Evolutionary conservation across 2,329 filamentous ascomycete species (phyloP).

Genomic region (Volutella citrinella): DNA sequence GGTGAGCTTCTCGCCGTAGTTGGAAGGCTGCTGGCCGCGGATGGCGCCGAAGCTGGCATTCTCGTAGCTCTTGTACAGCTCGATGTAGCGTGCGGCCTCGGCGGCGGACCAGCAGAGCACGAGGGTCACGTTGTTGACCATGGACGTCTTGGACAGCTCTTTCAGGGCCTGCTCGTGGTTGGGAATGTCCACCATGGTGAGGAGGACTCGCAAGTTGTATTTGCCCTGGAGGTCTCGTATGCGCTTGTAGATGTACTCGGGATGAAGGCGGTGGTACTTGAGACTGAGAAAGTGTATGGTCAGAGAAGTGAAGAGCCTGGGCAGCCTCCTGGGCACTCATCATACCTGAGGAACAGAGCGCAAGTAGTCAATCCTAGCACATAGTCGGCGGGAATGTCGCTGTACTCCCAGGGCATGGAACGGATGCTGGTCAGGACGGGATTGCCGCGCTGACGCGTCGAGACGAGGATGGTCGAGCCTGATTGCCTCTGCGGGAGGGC

Average conservation of each 20-base stretch:
- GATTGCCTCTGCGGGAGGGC: constrained; percentile 63
- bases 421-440: constrained; percentile 82
- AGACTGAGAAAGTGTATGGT: too few species aligned
- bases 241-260: constrained; percentile 95
- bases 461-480: constrained; percentile 82
- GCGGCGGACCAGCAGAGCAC: constrained; percentile 92
- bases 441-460: constrained; percentile 90
- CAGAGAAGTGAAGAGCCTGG: too few species aligned
- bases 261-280: constrained; percentile 96
- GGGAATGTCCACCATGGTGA: constrained; percentile 91
- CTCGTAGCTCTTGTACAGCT: constrained; percentile 93
- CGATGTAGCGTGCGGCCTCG: constrained; percentile 90
- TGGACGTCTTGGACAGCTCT: constrained; percentile 86
- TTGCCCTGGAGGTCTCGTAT: constrained; percentile 81
- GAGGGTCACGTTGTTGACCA: constrained; percentile 90
- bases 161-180: constrained; percentile 89
- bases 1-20: constrained; percentile 81
- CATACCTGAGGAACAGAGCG: constrained; percentile 79
- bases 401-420: constrained; percentile 90
- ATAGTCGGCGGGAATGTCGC: constrained; percentile 94
- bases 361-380: constrained; percentile 84
- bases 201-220: constrained; percentile 80
- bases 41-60: constrained; percentile 79
- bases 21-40: constrained; percentile 76
- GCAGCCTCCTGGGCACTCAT: too few species aligned